A percentile compares a stretch with the other conserved stretches of the same genome.
These are phyloP conservation scores for Lasiodiplodia gonubiensis DNA, from an alignment of 2,329 filamentous ascomycete genomes.

Conservation along the genomic window DNA sequence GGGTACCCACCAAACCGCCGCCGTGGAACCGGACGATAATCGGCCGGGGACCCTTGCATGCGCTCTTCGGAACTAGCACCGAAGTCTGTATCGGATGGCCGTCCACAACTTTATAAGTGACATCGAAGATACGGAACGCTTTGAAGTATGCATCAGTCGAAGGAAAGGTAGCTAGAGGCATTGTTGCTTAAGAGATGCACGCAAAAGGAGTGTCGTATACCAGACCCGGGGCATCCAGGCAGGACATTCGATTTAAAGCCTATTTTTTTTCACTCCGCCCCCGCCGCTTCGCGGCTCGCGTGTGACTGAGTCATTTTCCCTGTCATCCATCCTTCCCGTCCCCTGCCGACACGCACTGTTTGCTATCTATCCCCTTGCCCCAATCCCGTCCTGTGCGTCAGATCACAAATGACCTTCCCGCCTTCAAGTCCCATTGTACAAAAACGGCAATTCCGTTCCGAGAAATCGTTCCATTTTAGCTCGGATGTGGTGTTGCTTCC, in stretches of 20 bases:
- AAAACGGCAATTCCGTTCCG: not conserved
- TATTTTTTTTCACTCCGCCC: not conserved
- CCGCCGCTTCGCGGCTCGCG: conserved; percentile 1
- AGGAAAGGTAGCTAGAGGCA: not conserved
- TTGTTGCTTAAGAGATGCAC: not conserved
- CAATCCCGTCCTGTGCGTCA: not conserved
- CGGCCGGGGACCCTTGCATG: conserved; percentile 38
- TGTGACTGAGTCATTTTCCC: conserved; percentile 18
- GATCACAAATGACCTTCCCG: not conserved
- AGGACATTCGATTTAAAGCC: not conserved
- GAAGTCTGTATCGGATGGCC: conserved; percentile 46
- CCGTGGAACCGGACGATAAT: conserved; percentile 54
- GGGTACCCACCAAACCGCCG: conserved; percentile 48
- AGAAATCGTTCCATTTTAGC: not conserved
- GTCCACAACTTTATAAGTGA: conserved; percentile 50
- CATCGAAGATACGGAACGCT: conserved; percentile 48
- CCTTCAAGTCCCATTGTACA: not conserved
- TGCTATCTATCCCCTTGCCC: conserved; percentile 4
- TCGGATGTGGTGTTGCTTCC: not conserved
- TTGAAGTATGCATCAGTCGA: conserved; percentile 35
- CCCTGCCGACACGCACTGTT: not conserved
- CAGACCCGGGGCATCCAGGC: not conserved
- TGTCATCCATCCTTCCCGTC: not conserved
- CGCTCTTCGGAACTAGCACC: conserved; percentile 48
- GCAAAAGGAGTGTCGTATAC: not conserved